Evolutionary conservation across 1,284 basidiomycete genomes (phyloP).

Genomic region (Boletellus deceptivus): DNA sequence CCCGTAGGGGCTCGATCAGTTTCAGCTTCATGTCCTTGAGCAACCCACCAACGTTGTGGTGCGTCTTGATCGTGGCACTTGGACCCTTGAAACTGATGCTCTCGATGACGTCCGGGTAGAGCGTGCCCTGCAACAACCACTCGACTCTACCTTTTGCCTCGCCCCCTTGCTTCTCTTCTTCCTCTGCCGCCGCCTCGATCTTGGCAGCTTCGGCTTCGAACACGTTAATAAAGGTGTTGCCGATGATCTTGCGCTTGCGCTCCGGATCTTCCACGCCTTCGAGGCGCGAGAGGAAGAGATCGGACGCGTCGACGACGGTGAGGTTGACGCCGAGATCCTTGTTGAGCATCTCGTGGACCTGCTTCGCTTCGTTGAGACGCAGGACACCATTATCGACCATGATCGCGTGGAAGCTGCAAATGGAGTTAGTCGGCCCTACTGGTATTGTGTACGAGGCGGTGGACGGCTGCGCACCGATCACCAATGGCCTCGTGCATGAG

Average conservation of each 20-base stretch:
- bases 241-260: conserved; percentile 97
- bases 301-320: conserved; percentile 94
- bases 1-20: conserved; percentile 95
- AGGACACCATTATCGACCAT: conserved; percentile 99
- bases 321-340: conserved; percentile 95
- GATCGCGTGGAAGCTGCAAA: conserved; percentile 90
- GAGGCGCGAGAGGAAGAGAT: conserved; percentile 88
- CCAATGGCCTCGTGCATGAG: conserved; percentile 99
- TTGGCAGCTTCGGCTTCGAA: conserved; percentile 93
- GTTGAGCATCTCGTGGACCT: conserved; percentile 96
- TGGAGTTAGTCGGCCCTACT: not conserved
- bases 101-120: conserved; percentile 99
- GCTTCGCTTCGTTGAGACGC: conserved; percentile 85
- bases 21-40: conserved; percentile 99
- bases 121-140: conserved; percentile 94
- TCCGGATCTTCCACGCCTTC: conserved; percentile 95
- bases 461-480: conserved; percentile 62
- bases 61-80: conserved; percentile 98
- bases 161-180: conserved; percentile 64
- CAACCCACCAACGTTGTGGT: conserved; percentile 98
- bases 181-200: conserved; percentile 84
- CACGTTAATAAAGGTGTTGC: conserved; percentile 98
- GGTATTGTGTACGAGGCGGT: not conserved
- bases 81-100: conserved; percentile 99
- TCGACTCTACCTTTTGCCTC: conserved; percentile 89